Evolutionary conservation across 179 eudicot genomes (phyloP).

Genomic region (Monotropa hypopitys): DNA sequence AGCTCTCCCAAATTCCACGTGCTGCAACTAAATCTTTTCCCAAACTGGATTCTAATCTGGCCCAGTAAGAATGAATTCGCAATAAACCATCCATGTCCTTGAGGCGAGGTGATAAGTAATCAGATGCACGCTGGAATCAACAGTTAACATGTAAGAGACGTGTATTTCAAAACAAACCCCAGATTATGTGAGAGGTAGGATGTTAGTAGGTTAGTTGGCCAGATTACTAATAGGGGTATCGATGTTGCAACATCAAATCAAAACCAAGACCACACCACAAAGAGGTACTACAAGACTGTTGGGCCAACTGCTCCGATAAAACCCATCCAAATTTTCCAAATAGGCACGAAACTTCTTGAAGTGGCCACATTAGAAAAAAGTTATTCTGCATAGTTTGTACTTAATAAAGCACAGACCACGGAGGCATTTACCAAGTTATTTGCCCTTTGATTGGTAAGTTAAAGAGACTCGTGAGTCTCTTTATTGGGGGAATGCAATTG

Average conservation of each 20-base stretch:
- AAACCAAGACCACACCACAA: background rate
- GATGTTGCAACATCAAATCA: background rate
- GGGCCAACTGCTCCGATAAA: background rate
- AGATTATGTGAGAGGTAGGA: background rate
- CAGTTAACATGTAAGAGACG: slow-evolving; percentile 3
- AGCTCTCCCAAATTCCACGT: slow-evolving; percentile 92
- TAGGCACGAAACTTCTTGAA: background rate
- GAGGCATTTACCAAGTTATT: background rate
- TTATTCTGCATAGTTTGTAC: background rate
- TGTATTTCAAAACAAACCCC: background rate
- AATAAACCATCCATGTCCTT: slow-evolving; percentile 56
- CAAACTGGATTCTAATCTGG: slow-evolving; percentile 51
- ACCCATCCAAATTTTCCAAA: background rate
- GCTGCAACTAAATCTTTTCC: slow-evolving; percentile 71
- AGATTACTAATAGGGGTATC: background rate
- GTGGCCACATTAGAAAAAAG: background rate
- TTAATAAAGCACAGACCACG: background rate
- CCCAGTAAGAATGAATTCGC: slow-evolving; percentile 75
- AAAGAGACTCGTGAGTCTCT: background rate
- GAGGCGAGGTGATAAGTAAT: slow-evolving; percentile 54
- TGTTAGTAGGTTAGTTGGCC: background rate
- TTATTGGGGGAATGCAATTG: background rate
- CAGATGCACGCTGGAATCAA: slow-evolving; percentile 68
- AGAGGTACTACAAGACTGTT: background rate
- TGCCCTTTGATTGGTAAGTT: background rate